These are phyloP conservation scores for Camellia sinensis DNA, from an alignment of 148 eudicot species.

Conservation along the genomic window DNA sequence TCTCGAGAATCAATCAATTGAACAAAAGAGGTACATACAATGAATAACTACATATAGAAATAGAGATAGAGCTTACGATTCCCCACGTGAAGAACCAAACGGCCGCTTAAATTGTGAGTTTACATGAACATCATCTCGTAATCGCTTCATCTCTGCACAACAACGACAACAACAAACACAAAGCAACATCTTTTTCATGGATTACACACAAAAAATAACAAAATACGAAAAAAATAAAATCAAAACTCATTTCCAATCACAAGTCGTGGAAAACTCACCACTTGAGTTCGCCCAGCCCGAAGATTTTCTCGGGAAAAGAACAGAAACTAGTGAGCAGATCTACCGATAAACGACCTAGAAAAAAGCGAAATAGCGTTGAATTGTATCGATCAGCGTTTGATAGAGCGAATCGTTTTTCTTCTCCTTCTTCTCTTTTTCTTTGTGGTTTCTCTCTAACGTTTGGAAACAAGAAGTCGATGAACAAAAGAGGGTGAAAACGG, in stretches of 20 bases:
- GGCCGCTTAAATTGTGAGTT: slow-evolving; percentile 70
- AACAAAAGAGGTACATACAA: not conserved
- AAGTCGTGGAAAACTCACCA: not conserved
- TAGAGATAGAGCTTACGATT: slow-evolving; percentile 55
- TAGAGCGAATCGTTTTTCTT: not conserved
- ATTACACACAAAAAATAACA: not conserved
- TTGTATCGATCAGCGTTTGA: slow-evolving; percentile 15
- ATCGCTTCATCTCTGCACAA: slow-evolving; percentile 67
- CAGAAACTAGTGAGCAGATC: slow-evolving; percentile 19
- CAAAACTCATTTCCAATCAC: not conserved
- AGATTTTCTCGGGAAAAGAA: slow-evolving; percentile 10
- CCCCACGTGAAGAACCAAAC: slow-evolving; percentile 60
- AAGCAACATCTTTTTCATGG: not conserved
- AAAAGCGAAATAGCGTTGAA: not conserved
- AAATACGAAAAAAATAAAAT: not conserved
- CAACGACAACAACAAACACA: not conserved
- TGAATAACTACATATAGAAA: not conserved
- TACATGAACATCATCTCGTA: slow-evolving; percentile 57
- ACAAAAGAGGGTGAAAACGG: not conserved
- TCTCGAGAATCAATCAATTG: not conserved
- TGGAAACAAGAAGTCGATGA: slow-evolving; percentile 8
- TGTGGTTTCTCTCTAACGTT: slow-evolving; percentile 14
- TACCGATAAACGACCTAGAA: not conserved
- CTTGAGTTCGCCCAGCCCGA: not conserved
- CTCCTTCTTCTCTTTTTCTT: not conserved